Evolutionary conservation across 495 filamentous ascomycete genomes (phyloP), one percentile per base, ranked within the genome.

Genomic region (Daldinia loculata): DNA sequence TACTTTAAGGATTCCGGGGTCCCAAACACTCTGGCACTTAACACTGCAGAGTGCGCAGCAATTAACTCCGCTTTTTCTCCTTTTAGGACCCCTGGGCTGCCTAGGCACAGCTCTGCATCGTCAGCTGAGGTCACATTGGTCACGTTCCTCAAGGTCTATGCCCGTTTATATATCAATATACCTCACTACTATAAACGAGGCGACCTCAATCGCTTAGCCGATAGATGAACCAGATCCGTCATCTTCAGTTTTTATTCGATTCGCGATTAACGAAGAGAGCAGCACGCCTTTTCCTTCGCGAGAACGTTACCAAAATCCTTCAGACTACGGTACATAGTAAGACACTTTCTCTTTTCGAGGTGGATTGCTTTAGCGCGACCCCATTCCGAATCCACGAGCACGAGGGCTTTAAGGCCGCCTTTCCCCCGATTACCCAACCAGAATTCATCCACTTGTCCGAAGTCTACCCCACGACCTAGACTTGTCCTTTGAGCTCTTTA

Each of bases 361-460:
- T 65, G 58, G 67, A 55, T 66, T 71, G 8, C 19, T 52, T 56
- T 56, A 55, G 55, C 48, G 36, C 19, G 56, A 32, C 51, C 27
- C 24, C 56, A 57, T 59, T 62, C 38, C 65, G 70, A 73, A 52
- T 62, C 57, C 50, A 55, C 41, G 52, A 70, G 61, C 8, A 61
- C 56, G 50, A 53, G 43, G 43, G 8, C 27, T 53, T 36, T 34
- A 30, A 55, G 53, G 48, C 27, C 73, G 70, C 74, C 74, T 67
- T 75, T 75, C 34, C 72, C 36, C 75, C 75, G 70, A 77, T 51
- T 63, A 30, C 43, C 79, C 79, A 81, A 80, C 77, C 78, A 79
- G 72, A 74, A 27, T 52, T 50, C 79, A 80, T 80, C 78, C 80
- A 77, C 77, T 81, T 75, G 80, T 74, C 78, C 80, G 78, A 78